Conservation (phyloP, 306 rosid species). For the Ormosia emarginata region DNA sequence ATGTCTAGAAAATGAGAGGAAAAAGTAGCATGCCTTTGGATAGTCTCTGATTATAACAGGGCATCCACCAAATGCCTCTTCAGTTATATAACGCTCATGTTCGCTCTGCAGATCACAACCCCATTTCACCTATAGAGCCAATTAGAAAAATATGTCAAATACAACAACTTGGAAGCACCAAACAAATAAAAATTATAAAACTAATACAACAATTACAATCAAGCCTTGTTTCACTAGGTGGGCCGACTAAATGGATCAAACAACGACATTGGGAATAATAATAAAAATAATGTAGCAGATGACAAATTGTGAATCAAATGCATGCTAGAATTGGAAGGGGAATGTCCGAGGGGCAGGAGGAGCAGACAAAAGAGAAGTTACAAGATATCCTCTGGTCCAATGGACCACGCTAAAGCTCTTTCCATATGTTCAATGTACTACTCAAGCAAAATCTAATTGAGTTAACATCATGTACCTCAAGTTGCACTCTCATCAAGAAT, state of each 20-base stretch:
- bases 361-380: not conserved
- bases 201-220: not conserved
- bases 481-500: not conserved
- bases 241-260: not conserved
- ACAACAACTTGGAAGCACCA: not conserved
- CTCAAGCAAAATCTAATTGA: not conserved
- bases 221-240: not conserved
- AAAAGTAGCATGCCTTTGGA: slow-evolving; percentile 68
- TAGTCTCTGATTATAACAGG: slow-evolving; percentile 94
- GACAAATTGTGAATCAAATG: not conserved
- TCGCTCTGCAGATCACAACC: slow-evolving; percentile 98
- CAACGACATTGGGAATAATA: not conserved
- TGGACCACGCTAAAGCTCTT: not conserved
- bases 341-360: not conserved
- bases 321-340: not conserved
- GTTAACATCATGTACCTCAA: not conserved
- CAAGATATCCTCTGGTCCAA: not conserved
- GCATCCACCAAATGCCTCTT: slow-evolving; percentile 80
- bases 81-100: slow-evolving; percentile 92
- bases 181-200: slow-evolving; percentile 5
- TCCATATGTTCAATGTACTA: not conserved
- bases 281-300: not conserved
- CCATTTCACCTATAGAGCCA: slow-evolving; percentile 72
- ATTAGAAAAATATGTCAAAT: slow-evolving; percentile 10
- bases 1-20: slow-evolving; percentile 15